These are phyloP conservation scores for Lonicera japonica DNA, from an alignment of 129 eudicot species.

Conservation along the genomic window DNA sequence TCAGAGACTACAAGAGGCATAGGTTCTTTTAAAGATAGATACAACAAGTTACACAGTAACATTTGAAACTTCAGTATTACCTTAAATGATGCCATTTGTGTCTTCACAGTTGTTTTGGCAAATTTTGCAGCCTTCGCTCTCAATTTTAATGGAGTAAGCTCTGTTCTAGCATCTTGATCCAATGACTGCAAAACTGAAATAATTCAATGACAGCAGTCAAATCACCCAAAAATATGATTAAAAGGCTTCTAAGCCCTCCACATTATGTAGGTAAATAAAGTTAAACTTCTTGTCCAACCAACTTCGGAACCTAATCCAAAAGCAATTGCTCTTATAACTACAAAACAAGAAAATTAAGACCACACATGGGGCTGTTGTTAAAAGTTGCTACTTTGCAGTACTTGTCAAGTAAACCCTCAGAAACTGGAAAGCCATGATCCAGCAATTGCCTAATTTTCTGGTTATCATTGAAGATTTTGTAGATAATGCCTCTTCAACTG, in stretches of 20 bases:
- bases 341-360: background rate
- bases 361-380: too few relatives aligned
- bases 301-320: too few relatives aligned
- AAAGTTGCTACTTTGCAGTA: too few relatives aligned
- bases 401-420: background rate
- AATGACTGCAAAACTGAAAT: constrained; percentile 87
- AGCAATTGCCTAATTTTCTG: too few relatives aligned
- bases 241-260: background rate
- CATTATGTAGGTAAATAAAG: background rate
- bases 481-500: too few relatives aligned
- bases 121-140: constrained; percentile 98
- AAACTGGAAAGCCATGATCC: too few relatives aligned
- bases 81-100: constrained; percentile 97
- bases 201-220: constrained; percentile 20
- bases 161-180: constrained; percentile 83
- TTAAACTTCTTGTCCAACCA: background rate
- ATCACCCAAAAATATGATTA: constrained; percentile 8
- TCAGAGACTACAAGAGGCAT: background rate
- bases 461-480: too few relatives aligned
- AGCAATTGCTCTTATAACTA: too few relatives aligned
- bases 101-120: constrained; percentile 88
- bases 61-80: constrained; percentile 17
- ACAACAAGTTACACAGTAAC: background rate
- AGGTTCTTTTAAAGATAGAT: background rate
- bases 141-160: constrained; percentile 80